Percentiles rank a stretch among this genome's conserved stretches.
These are phyloP conservation scores for Trifolium pratense DNA, from an alignment of 306 rosid genomes.

Conservation along the genomic window DNA sequence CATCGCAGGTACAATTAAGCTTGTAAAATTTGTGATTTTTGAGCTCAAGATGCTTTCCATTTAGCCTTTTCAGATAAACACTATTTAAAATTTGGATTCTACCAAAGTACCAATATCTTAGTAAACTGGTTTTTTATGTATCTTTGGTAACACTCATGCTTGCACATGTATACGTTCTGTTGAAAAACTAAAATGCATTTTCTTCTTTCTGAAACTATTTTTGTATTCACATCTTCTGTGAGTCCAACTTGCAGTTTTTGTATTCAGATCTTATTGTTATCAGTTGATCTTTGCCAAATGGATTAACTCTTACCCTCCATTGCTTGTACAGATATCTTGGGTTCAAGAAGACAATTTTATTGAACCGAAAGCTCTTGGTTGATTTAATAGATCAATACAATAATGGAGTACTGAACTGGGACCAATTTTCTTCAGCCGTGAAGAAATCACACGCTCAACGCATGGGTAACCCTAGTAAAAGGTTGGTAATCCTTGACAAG, in stretches of 20 bases:
- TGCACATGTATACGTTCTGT: not conserved
- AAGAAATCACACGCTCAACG: conserved; percentile 78
- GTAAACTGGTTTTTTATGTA: not conserved
- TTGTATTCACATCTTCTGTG: not conserved
- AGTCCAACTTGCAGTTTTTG: too few relatives aligned
- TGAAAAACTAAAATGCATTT: not conserved
- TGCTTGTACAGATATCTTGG: conserved; percentile 77
- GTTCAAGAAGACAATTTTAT: conserved; percentile 80
- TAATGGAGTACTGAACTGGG: conserved; percentile 67
- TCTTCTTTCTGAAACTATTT: conserved; percentile 17
- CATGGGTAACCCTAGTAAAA: conserved; percentile 77
- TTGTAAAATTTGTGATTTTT: not conserved
- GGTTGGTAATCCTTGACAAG: conserved; percentile 74
- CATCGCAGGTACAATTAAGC: conserved; percentile 82
- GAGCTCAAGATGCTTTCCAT: not conserved
- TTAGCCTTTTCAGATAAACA: not conserved
- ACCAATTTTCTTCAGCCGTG: conserved; percentile 81
- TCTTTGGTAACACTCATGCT: not conserved
- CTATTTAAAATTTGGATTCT: conserved; percentile 1
- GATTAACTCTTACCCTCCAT: conserved; percentile 24
- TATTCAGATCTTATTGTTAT: not conserved
- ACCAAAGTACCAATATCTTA: not conserved
- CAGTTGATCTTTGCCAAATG: conserved; percentile 16
- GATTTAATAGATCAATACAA: conserved; percentile 80
- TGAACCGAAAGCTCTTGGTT: conserved; percentile 82